A percentile compares a stretch with the other conserved stretches of the same genome.
phyloP scores from a whole-genome alignment of 768 basidiomycete species.

The Infundibulicybe gibba region DNA sequence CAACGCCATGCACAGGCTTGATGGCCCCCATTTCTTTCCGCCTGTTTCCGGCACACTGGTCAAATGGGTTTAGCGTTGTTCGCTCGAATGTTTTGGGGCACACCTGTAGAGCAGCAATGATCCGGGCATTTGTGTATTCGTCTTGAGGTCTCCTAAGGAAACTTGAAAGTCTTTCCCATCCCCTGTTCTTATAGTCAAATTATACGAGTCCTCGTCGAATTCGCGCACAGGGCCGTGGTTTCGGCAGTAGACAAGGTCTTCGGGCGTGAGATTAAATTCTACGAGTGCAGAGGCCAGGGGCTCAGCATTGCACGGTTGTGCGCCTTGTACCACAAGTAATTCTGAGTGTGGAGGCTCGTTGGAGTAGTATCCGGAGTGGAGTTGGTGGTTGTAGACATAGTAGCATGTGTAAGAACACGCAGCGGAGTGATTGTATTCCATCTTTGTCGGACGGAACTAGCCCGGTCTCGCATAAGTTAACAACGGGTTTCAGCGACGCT shows the following conservation, averaged over 20 bases:
- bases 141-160: slow-evolving; percentile 35
- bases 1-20: slow-evolving; percentile 55
- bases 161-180: slow-evolving; percentile 26
- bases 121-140: slow-evolving; percentile 34
- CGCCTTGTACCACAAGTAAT: slow-evolving; percentile 38
- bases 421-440: not conserved
- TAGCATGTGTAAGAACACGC: slow-evolving; percentile 1
- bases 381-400: slow-evolving; percentile 33
- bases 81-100: slow-evolving; percentile 1
- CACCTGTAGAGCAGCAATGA: slow-evolving; percentile 58
- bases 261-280: slow-evolving; percentile 58
- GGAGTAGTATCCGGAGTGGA: slow-evolving; percentile 17
- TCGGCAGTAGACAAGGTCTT: slow-evolving; percentile 63
- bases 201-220: slow-evolving; percentile 43
- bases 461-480: too few species aligned
- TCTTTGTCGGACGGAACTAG: not conserved
- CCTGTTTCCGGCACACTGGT: slow-evolving; percentile 64
- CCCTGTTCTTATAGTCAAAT: slow-evolving; percentile 32
- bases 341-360: slow-evolving; percentile 48
- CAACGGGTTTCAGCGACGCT: not conserved
- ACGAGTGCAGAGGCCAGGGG: slow-evolving; percentile 51
- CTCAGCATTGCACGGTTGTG: slow-evolving; percentile 69
- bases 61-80: slow-evolving; percentile 2
- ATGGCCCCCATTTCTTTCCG: slow-evolving; percentile 60
- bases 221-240: slow-evolving; percentile 64